Conservation (phyloP, 352 stramenopile species). For the Pythium aquatile region DNA sequence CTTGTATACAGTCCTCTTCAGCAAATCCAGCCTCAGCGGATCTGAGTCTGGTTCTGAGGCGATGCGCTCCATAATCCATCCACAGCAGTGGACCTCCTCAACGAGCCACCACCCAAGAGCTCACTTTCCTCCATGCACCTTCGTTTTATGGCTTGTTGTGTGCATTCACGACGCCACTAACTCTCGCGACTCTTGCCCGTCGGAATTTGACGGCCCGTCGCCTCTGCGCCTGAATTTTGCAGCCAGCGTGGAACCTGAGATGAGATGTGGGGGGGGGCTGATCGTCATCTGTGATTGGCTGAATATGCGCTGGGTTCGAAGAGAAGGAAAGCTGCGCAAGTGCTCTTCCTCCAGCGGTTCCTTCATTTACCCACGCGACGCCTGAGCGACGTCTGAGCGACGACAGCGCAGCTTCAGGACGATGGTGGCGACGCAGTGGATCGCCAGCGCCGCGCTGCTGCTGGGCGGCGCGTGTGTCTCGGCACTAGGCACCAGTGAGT, state of each 20-base stretch:
- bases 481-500: constrained; percentile 5
- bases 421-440: constrained; percentile 7
- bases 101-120: too few species aligned
- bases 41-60: not conserved
- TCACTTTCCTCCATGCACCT: too few species aligned
- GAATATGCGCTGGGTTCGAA: not conserved
- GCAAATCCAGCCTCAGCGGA: not conserved
- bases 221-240: not conserved
- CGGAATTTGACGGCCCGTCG: not conserved
- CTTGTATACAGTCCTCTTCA: constrained; percentile 2
- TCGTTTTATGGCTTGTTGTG: not conserved
- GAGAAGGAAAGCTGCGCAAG: not conserved
- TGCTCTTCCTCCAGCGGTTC: not conserved
- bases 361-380: not conserved
- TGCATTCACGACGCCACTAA: not conserved
- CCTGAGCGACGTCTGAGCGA: not conserved
- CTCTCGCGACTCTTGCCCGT: not conserved
- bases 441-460: constrained; percentile 3
- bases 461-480: not conserved
- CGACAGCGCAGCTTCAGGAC: not conserved
- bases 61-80: not conserved
- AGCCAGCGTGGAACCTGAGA: constrained; percentile 1
- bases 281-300: constrained; percentile 2
- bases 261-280: not conserved
- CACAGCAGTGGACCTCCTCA: too few species aligned